These are phyloP conservation scores for Athelia psychrophila DNA, from an alignment of 1,284 basidiomycete genomes.

Conservation along the genomic window DNA sequence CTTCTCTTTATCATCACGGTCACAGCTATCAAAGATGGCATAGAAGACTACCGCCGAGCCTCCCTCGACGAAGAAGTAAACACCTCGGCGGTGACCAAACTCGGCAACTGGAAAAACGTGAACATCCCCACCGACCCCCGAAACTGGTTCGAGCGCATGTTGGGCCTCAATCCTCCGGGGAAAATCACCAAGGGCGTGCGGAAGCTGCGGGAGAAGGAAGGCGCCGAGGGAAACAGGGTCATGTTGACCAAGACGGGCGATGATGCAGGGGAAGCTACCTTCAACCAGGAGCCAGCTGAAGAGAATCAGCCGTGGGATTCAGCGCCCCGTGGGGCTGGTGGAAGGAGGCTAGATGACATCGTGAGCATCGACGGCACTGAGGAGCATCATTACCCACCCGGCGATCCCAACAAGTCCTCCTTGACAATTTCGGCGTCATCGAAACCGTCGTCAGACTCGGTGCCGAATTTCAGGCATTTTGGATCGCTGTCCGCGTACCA, in stretches of 20 bases:
- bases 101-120: slow-evolving; percentile 87
- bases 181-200: slow-evolving; percentile 83
- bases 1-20: slow-evolving; percentile 85
- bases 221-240: slow-evolving; percentile 59
- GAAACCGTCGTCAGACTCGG: slow-evolving; percentile 24
- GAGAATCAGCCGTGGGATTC: slow-evolving; percentile 40
- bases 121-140: slow-evolving; percentile 84
- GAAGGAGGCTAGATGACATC: slow-evolving; percentile 61
- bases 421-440: slow-evolving; percentile 26
- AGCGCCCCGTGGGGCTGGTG: slow-evolving; percentile 34
- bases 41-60: slow-evolving; percentile 92
- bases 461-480: slow-evolving; percentile 9
- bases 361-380: slow-evolving; percentile 61
- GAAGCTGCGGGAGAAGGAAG: slow-evolving; percentile 84
- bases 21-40: slow-evolving; percentile 92
- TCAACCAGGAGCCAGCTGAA: slow-evolving; percentile 36
- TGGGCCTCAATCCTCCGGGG: slow-evolving; percentile 68
- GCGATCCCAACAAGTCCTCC: slow-evolving; percentile 29
- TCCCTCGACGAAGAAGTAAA: slow-evolving; percentile 89
- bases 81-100: slow-evolving; percentile 83
- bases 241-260: slow-evolving; percentile 55
- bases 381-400: slow-evolving; percentile 59
- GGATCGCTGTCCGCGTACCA: slow-evolving; percentile 47
- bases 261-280: slow-evolving; percentile 34
- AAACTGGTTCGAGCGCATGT: slow-evolving; percentile 68